A percentile compares a stretch with the other conserved stretches of the same genome.
Evolutionary conservation across 176 grass and related monocot species (phyloP).

Genomic region (Oryza longistaminata): DNA sequence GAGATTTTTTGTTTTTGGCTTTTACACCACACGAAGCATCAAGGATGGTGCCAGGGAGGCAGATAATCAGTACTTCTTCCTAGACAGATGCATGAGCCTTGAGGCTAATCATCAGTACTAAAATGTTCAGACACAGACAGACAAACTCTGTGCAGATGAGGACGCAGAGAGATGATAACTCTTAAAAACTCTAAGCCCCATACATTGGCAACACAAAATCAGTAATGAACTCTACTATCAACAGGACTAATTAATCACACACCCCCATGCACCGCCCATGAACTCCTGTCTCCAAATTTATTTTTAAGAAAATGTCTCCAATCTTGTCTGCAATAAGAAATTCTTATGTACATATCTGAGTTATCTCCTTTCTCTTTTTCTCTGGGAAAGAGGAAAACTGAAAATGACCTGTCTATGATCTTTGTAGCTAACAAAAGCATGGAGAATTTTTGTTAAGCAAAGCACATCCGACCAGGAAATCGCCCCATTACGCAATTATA

Average conservation of each 20-base stretch:
- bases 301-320: no score
- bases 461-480: background rate
- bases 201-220: background rate
- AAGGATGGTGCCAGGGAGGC: background rate
- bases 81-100: constrained; percentile 10
- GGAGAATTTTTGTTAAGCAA: background rate
- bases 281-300: constrained; percentile 9
- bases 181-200: background rate
- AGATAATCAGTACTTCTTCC: background rate
- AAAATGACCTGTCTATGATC: background rate
- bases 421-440: background rate
- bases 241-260: background rate
- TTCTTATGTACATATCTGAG: background rate
- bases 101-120: background rate
- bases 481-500: background rate
- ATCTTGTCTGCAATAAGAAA: background rate
- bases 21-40: background rate
- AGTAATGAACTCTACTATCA: background rate
- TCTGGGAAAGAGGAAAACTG: background rate
- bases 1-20: background rate
- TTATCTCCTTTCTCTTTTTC: background rate
- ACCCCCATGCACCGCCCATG: constrained; percentile 44
- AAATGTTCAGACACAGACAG: constrained; percentile 13
- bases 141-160: constrained; percentile 17
- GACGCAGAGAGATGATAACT: constrained; percentile 1